Evolutionary conservation across 2,329 filamentous ascomycete genomes (phyloP).

Genomic region (Neofusicoccum umdonicola): DNA sequence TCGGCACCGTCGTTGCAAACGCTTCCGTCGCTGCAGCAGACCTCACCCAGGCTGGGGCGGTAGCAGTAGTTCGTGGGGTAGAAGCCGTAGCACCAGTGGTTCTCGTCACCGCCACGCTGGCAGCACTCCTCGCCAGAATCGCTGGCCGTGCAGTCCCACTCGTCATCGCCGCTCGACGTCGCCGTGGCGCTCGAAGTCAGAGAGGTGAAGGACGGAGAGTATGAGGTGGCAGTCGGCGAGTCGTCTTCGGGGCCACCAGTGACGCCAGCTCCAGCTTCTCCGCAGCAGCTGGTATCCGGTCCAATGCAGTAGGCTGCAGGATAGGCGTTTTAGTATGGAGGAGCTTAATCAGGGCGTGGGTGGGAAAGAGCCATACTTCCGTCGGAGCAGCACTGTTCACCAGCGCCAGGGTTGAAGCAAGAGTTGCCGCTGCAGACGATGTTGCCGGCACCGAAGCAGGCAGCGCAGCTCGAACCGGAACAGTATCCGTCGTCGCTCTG

Average conservation of each 20-base stretch:
- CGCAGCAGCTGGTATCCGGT: constrained; percentile 1
- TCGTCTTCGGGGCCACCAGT: neutral
- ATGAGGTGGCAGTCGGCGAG: neutral
- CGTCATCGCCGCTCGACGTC: neutral
- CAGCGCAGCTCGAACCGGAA: neutral
- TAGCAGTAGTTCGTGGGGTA: constrained; percentile 13
- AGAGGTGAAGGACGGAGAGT: neutral
- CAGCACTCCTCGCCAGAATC: constrained; percentile 16
- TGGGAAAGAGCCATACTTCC: neutral
- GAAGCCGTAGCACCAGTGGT: constrained; percentile 8
- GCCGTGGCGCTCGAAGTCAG: neutral
- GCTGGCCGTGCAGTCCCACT: neutral
- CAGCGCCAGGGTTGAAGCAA: constrained; percentile 15
- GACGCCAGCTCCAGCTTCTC: neutral
- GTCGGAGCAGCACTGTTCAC: constrained; percentile 17
- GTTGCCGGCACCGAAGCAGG: constrained; percentile 14
- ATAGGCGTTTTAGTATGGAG: neutral
- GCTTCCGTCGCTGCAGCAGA: constrained; percentile 11
- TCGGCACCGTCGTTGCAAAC: neutral
- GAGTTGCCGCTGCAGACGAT: constrained; percentile 1
- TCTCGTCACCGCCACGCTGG: neutral
- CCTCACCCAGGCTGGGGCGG: constrained; percentile 7
- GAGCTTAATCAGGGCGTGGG: too few species aligned
- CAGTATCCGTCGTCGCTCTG: neutral
- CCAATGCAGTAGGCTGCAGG: neutral